Percentiles rank a stretch among this genome's conserved stretches.
Evolutionary conservation across 495 filamentous ascomycete species (phyloP).

Genomic region (Schizothecium vesticola): DNA sequence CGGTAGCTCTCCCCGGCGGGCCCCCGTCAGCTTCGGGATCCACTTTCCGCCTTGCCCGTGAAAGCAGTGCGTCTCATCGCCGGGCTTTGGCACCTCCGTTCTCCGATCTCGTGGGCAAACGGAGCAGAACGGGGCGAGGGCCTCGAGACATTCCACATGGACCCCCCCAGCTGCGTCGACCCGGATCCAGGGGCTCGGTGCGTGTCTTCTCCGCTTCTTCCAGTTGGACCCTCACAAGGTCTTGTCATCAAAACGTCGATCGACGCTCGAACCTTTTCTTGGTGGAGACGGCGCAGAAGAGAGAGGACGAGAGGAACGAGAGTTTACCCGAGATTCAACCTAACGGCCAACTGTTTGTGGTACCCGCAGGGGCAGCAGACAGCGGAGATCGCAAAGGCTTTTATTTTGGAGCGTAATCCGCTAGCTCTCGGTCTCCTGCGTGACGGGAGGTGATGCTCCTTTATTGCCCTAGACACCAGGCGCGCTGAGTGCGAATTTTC

Average conservation of each 20-base stretch:
- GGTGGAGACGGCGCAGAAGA: no score
- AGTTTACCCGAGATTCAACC: no score
- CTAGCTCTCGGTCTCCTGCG: no score
- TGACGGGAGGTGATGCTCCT: neutral
- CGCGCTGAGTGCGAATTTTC: neutral
- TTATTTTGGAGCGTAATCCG: no score
- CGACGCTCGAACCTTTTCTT: no score
- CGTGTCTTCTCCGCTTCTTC: neutral
- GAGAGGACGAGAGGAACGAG: no score
- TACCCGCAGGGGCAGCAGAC: no score
- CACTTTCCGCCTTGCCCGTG: neutral
- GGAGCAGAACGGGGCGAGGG: no score
- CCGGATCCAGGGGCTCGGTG: neutral
- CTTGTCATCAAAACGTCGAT: no score
- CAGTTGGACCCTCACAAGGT: neutral
- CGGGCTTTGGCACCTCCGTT: neutral
- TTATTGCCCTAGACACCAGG: neutral
- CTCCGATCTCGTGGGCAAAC: neutral
- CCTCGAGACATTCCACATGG: neutral
- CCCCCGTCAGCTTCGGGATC: neutral
- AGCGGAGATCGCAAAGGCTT: no score
- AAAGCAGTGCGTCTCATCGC: neutral
- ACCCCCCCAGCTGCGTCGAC: neutral
- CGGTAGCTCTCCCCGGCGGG: neutral
- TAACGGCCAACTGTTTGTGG: no score